Evolutionary conservation across 257 asterid species (phyloP).

Genomic region (Avicennia marina): DNA sequence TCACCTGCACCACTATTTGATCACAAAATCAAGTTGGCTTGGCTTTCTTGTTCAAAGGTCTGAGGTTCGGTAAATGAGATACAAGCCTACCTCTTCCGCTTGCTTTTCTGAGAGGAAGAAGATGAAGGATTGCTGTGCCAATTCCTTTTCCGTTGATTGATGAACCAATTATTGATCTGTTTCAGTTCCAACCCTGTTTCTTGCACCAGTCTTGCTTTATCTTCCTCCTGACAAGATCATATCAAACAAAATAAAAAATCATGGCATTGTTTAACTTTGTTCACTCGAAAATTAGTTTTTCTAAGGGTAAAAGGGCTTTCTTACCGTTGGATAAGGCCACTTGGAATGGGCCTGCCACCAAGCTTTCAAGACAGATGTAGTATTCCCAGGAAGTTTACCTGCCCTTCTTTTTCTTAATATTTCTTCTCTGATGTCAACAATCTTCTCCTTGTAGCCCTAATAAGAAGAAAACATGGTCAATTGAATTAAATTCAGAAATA

Average conservation of each 20-base stretch:
- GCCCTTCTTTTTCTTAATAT: constrained; percentile 49
- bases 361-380: constrained; percentile 43
- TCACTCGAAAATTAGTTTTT: not conserved
- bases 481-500: no score
- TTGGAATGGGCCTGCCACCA: constrained; percentile 39
- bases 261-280: no score
- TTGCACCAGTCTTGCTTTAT: constrained; percentile 56
- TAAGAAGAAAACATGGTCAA: not conserved
- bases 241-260: no score
- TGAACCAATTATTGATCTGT: constrained; percentile 93
- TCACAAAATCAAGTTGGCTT: constrained; percentile 18
- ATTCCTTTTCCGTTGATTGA: constrained; percentile 90
- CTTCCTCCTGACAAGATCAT: constrained; percentile 48
- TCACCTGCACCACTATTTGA: constrained; percentile 50
- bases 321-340: constrained; percentile 37
- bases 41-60: not conserved
- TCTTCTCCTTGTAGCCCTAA: constrained; percentile 64
- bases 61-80: not conserved
- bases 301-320: not conserved
- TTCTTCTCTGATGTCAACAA: constrained; percentile 61
- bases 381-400: constrained; percentile 47
- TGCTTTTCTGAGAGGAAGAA: constrained; percentile 79
- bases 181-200: constrained; percentile 86
- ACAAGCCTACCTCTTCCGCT: constrained; percentile 64
- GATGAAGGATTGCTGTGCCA: constrained; percentile 93